These are phyloP conservation scores for Crithidia mellificae DNA, from an alignment of 208 protist species.

Conservation along the genomic window DNA sequence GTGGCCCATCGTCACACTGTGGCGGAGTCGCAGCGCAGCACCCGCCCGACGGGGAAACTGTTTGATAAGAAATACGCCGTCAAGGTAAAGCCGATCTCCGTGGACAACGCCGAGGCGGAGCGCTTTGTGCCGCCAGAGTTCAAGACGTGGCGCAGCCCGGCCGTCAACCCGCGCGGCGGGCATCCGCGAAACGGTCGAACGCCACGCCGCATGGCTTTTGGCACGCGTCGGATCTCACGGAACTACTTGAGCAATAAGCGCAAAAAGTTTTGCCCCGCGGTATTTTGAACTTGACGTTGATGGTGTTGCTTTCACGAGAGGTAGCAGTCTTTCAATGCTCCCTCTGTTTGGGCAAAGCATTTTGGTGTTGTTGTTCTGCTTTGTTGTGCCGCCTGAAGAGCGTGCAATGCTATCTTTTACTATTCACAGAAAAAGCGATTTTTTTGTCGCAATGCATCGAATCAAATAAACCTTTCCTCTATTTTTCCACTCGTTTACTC, in stretches of 20 bases:
- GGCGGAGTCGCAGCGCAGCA: conserved; percentile 8
- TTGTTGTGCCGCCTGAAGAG: no score
- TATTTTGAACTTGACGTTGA: conserved; percentile 13
- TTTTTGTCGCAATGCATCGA: no score
- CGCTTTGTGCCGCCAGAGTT: conserved; percentile 74
- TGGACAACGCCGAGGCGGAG: conserved; percentile 55
- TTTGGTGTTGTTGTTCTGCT: no score
- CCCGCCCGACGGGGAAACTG: conserved; percentile 32
- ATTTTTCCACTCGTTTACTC: no score
- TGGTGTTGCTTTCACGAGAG: not conserved
- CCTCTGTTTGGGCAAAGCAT: no score
- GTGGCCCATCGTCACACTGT: conserved; percentile 53
- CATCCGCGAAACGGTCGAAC: conserved; percentile 24
- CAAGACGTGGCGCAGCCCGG: conserved; percentile 66
- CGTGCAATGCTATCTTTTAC: no score
- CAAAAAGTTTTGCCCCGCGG: conserved; percentile 40
- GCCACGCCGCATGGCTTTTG: conserved; percentile 55
- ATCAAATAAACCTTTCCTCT: no score
- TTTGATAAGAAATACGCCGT: conserved; percentile 57
- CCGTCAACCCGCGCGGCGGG: conserved; percentile 42
- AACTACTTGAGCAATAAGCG: conserved; percentile 78
- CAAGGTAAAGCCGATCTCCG: conserved; percentile 53
- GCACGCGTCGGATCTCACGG: conserved; percentile 71
- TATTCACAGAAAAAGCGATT: no score
- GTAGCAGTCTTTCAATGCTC: not conserved